A percentile compares a stretch with the other conserved stretches of the same genome.
Evolutionary conservation across 805 yeast genomes (phyloP).

Genomic region (Blastobotrys parvus): DNA sequence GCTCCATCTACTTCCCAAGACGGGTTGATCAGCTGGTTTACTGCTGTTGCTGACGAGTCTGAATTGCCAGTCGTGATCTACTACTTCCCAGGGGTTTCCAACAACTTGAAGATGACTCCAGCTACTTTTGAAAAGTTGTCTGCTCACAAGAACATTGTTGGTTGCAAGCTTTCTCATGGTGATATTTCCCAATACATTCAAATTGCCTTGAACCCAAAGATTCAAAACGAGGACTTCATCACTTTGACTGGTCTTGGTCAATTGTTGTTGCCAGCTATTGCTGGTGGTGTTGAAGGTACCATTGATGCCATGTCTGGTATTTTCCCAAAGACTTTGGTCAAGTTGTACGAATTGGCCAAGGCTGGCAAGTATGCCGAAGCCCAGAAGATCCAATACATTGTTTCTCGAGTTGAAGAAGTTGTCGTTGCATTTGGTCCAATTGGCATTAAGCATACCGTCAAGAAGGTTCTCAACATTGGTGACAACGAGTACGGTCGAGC

Average conservation of each 20-base stretch:
- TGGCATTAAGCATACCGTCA: conserved; percentile 40
- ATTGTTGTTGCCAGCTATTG: conserved; percentile 38
- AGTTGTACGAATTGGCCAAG: conserved; percentile 31
- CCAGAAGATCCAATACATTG: conserved; percentile 33
- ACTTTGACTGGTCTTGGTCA: conserved; percentile 47
- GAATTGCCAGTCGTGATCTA: conserved; percentile 39
- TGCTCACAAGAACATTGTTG: conserved; percentile 39
- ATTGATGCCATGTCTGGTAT: conserved; percentile 48
- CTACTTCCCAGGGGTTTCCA: conserved; percentile 45
- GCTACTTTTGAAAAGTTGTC: conserved; percentile 35
- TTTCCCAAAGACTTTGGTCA: conserved; percentile 42
- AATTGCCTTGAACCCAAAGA: conserved; percentile 36
- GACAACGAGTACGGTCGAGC: conserved; percentile 39
- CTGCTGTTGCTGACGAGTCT: conserved; percentile 36
- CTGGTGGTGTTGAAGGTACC: conserved; percentile 42
- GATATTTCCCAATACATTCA: conserved; percentile 41
- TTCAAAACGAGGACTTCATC: conserved; percentile 34
- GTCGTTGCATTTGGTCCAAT: conserved; percentile 37
- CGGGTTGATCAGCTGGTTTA: conserved; percentile 40
- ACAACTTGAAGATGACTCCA: conserved; percentile 33
- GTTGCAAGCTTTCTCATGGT: conserved; percentile 45
- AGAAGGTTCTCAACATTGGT: conserved; percentile 34
- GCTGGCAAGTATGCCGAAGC: conserved; percentile 37
- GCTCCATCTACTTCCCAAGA: conserved; percentile 38
- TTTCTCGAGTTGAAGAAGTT: conserved; percentile 40